Evolutionary conservation across 257 asterid species (phyloP).

Genomic region (Ballota nigra): DNA sequence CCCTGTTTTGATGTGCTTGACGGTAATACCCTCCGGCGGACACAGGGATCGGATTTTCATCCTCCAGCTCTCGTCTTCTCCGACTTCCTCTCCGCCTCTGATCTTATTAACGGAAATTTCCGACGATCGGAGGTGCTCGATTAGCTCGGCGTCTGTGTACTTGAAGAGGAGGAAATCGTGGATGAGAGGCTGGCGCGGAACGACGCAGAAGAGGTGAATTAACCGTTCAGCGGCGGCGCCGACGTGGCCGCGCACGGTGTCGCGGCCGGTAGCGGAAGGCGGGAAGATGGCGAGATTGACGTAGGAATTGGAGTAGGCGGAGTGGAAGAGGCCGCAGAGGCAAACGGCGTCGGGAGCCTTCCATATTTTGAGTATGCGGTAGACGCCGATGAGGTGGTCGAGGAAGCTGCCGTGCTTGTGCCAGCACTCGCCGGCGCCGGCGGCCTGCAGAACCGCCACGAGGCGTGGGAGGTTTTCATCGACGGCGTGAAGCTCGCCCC

Average conservation of each 20-base stretch:
- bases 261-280: constrained; percentile 66
- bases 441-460: constrained; percentile 56
- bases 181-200: constrained; percentile 66
- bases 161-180: constrained; percentile 58
- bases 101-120: constrained; percentile 34
- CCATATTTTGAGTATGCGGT: constrained; percentile 82
- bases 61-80: constrained; percentile 52
- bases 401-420: constrained; percentile 86
- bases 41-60: constrained; percentile 53
- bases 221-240: constrained; percentile 72
- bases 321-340: constrained; percentile 89
- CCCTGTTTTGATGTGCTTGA: constrained; percentile 77
- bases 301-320: constrained; percentile 88
- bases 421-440: constrained; percentile 95
- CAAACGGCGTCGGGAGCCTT: constrained; percentile 67
- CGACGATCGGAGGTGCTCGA: constrained; percentile 54
- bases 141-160: constrained; percentile 63
- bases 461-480: constrained; percentile 58
- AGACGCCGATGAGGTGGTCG: constrained; percentile 65
- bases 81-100: constrained; percentile 27
- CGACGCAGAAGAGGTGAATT: constrained; percentile 76
- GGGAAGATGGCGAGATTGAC: constrained; percentile 89
- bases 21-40: constrained; percentile 53
- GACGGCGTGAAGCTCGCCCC: constrained; percentile 61
- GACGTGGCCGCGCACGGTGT: constrained; percentile 63